Base-by-base conservation (phyloP, 2,329 filamentous ascomycete genomes). In the Monosporascus sp. region DNA sequence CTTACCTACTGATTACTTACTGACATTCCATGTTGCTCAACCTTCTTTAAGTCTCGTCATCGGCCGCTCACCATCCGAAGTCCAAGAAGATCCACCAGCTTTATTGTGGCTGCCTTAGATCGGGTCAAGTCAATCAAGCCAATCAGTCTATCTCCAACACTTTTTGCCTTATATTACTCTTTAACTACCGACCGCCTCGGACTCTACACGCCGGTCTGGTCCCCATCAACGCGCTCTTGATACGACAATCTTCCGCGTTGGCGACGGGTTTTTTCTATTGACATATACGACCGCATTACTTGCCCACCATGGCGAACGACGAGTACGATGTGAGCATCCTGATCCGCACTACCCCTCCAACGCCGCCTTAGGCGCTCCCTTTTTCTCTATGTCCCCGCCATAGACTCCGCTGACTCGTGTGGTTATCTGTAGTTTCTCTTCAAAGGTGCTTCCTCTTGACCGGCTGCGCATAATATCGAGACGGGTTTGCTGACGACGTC, bases 321-420 rank as follows among this genome's bases (percentile, higher is more conserved):
- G 94, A 99, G 82, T 99, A 99, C 80, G 94, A 99, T 87, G 93
- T 97, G 80, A 82, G 91, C 77, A 50, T 72, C 46, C 51, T 53
- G 46, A 53, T 55, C 60, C 56, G 60, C 64, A 59, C 58, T 58
- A 54, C 56, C 52, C 60, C 57, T 65, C 63, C 34, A 50, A 41
- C 9, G 17, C 38, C 38, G 17, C 51, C 51, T 50, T 44, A 37
- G 49, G 52, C 51, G 55, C 51, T 48, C 50, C 51, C 55, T 45
- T 55, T 60, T 60, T 57, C 62, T 66, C 31, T 11, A 5, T 34
- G 9, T 34, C 11, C 31, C 31, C 31, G 9, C 31, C 31, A 34
- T 34, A 34, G 31, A 34, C 31, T 34, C 31, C 11, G 37, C 50
- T 58, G 52, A 60, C 59, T 65, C 68, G 74, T 14, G 60, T 73